Evolutionary conservation across 2,329 filamentous ascomycete genomes (phyloP).

Genomic region (Diaporthe sp.): DNA sequence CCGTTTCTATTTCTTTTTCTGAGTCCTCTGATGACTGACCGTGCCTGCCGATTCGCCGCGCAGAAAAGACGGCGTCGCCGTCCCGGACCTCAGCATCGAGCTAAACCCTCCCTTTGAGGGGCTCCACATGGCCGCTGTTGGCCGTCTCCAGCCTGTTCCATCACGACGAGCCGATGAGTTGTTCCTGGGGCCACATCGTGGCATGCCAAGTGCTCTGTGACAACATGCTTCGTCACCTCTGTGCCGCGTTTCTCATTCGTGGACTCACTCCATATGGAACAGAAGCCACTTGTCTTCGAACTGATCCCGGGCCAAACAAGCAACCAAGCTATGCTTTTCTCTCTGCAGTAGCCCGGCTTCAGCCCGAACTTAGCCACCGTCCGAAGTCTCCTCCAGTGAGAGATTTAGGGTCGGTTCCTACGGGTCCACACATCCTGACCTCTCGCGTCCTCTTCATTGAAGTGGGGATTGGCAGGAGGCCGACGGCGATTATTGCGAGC

Average conservation of each 20-base stretch:
- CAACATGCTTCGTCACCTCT: not conserved
- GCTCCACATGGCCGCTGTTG: slow-evolving; percentile 1
- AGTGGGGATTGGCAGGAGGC: not conserved
- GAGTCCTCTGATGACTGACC: not conserved
- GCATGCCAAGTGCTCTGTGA: not conserved
- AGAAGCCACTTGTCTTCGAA: slow-evolving; percentile 9
- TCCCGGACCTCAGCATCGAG: not conserved
- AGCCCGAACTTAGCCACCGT: slow-evolving; percentile 11
- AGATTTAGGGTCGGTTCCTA: not conserved
- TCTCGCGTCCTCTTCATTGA: not conserved
- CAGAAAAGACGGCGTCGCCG: slow-evolving; percentile 9
- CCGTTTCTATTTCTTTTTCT: not conserved
- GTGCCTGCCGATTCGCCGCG: slow-evolving; percentile 10
- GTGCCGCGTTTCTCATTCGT: slow-evolving; percentile 1
- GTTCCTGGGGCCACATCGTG: not conserved
- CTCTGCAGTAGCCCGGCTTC: slow-evolving; percentile 1
- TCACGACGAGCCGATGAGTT: slow-evolving; percentile 1
- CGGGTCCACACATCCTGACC: slow-evolving; percentile 5
- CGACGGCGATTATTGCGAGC: not conserved
- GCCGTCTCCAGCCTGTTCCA: not conserved
- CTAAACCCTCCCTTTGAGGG: not conserved
- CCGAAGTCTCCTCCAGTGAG: not conserved
- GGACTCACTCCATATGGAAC: not conserved
- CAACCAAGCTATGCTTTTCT: not conserved
- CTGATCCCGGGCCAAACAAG: not conserved